A percentile compares a stretch with the other conserved stretches of the same genome.
Conservation (phyloP, 768 basidiomycete genomes). For the Lentinula detonsa region DNA sequence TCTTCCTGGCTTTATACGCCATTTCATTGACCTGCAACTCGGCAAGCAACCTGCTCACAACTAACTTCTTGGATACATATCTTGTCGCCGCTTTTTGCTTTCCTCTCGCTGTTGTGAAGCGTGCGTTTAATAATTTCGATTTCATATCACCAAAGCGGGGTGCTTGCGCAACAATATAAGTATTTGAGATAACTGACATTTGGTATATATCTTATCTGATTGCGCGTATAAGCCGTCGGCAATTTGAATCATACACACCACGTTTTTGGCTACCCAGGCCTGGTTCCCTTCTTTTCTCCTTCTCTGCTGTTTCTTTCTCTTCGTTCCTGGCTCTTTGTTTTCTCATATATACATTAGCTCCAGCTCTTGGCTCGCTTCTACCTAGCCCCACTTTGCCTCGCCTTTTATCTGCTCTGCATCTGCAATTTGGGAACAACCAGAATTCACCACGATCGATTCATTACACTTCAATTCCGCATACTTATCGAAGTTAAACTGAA, state of each 20-base stretch:
- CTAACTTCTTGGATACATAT: too few relatives aligned
- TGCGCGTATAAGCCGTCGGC: background rate
- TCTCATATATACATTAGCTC: background rate
- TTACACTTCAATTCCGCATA: background rate
- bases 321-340: background rate
- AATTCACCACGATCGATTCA: background rate
- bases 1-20: background rate
- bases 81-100: too few relatives aligned
- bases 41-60: too few relatives aligned
- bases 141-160: too few relatives aligned
- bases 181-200: too few relatives aligned
- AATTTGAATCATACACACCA: background rate
- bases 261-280: constrained; percentile 1
- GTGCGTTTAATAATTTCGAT: too few relatives aligned
- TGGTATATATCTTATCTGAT: background rate
- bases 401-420: too few relatives aligned
- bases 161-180: too few relatives aligned
- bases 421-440: background rate
- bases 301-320: background rate
- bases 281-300: background rate
- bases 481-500: background rate
- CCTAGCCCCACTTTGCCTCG: background rate
- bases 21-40: background rate
- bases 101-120: too few relatives aligned
- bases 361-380: background rate